Percentiles rank a stretch among this genome's conserved stretches.
phyloP scores from a whole-genome alignment of 129 eudicot genomes.

The Escallonia herrerae region DNA sequence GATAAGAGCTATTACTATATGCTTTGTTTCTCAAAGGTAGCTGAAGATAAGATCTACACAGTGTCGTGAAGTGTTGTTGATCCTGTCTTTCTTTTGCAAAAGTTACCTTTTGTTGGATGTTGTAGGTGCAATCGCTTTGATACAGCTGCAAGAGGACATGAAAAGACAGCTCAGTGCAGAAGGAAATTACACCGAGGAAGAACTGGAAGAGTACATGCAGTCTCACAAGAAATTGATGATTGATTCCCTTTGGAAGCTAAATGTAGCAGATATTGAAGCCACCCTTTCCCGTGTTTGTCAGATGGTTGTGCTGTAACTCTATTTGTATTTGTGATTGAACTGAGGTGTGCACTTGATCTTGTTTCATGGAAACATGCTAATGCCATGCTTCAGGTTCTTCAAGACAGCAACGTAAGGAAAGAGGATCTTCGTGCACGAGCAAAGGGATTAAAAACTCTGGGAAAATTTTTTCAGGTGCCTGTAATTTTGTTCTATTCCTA shows the following conservation, averaged over 20 bases:
- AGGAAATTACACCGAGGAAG: constrained; percentile 76
- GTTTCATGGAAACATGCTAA: constrained; percentile 1
- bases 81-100: background rate
- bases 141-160: constrained; percentile 97
- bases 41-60: background rate
- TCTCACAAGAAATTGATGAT: constrained; percentile 87
- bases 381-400: constrained; percentile 57
- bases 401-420: constrained; percentile 63
- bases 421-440: constrained; percentile 95
- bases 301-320: constrained; percentile 40
- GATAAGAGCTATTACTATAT: too few species aligned
- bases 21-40: too few species aligned
- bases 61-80: background rate
- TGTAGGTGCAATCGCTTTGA: constrained; percentile 89
- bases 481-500: too few species aligned
- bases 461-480: constrained; percentile 84
- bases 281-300: constrained; percentile 86
- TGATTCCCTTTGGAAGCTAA: constrained; percentile 98
- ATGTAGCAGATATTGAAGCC: constrained; percentile 91
- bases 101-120: constrained; percentile 6
- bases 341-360: background rate
- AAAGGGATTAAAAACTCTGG: constrained; percentile 81
- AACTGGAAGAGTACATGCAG: constrained; percentile 86
- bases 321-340: background rate
- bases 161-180: constrained; percentile 74